Conservation (phyloP, 2,329 filamentous ascomycete genomes). For the Hypoxylon sp. region DNA sequence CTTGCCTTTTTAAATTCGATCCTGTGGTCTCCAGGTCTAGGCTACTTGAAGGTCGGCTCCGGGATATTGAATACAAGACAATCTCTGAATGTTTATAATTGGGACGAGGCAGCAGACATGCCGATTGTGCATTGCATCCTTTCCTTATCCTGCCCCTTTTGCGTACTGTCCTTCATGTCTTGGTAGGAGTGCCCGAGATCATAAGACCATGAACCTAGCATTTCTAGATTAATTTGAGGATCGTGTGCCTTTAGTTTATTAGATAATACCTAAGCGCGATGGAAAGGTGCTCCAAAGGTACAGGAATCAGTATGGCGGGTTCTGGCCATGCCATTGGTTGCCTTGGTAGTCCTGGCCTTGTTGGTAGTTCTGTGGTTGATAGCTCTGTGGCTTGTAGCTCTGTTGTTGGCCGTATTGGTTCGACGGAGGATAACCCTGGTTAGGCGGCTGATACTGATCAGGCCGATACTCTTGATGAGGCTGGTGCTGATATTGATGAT, state of each 20-base stretch:
- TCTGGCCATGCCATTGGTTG: conserved; percentile 17
- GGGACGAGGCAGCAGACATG: too few species aligned
- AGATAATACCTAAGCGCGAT: neutral
- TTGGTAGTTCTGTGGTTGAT: neutral
- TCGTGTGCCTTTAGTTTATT: neutral
- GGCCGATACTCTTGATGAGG: conserved; percentile 11
- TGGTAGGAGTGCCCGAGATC: neutral
- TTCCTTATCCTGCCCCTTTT: neutral
- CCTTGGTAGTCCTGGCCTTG: conserved; percentile 4
- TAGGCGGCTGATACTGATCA: conserved; percentile 9
- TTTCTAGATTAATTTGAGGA: neutral
- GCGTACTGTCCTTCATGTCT: neutral
- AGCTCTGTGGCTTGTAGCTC: neutral
- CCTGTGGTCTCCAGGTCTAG: too few species aligned
- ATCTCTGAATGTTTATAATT: too few species aligned
- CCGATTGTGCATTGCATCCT: neutral
- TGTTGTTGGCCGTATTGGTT: neutral
- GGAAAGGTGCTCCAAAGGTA: neutral
- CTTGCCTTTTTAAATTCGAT: too few species aligned
- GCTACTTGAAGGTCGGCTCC: too few species aligned
- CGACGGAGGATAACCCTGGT: conserved; percentile 4
- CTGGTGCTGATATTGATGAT: conserved; percentile 13
- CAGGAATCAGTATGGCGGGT: conserved; percentile 6
- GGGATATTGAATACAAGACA: too few species aligned
- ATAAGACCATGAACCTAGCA: neutral